phyloP scores from a whole-genome alignment of 768 basidiomycete genomes.

The Hirschioporus abietinus region DNA sequence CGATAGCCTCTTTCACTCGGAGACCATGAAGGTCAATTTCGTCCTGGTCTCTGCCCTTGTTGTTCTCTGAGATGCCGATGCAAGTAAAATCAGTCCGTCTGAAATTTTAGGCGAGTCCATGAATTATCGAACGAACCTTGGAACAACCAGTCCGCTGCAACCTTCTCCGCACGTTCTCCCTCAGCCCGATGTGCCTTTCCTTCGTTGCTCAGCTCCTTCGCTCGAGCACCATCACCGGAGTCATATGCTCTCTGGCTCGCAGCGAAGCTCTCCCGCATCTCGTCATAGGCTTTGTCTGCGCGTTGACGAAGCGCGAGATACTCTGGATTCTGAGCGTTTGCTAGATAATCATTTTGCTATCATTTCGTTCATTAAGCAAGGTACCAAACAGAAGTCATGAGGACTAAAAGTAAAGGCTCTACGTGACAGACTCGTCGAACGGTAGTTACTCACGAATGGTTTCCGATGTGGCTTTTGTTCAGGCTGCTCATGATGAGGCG shows the following conservation, averaged over 20 bases:
- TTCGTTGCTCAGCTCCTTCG: slow-evolving; percentile 76
- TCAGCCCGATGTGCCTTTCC: slow-evolving; percentile 74
- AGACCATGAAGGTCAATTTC: slow-evolving; percentile 48
- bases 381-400: background rate
- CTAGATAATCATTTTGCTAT: background rate
- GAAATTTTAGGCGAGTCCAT: background rate
- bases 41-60: slow-evolving; percentile 26
- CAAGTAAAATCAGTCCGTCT: background rate
- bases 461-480: background rate
- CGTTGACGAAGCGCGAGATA: slow-evolving; percentile 67
- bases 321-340: slow-evolving; percentile 64
- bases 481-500: background rate
- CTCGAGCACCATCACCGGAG: slow-evolving; percentile 65
- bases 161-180: slow-evolving; percentile 73
- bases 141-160: slow-evolving; percentile 90
- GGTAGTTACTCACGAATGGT: background rate
- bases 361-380: background rate
- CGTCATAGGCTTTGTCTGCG: slow-evolving; percentile 75
- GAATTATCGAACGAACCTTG: slow-evolving; percentile 39
- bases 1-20: slow-evolving; percentile 45
- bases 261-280: slow-evolving; percentile 67
- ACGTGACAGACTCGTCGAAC: background rate
- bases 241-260: slow-evolving; percentile 73
- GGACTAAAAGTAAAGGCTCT: background rate
- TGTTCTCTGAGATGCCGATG: background rate